These are phyloP conservation scores for Penicillium bovifimosum DNA, from an alignment of 495 filamentous ascomycete genomes.

Conservation along the genomic window DNA sequence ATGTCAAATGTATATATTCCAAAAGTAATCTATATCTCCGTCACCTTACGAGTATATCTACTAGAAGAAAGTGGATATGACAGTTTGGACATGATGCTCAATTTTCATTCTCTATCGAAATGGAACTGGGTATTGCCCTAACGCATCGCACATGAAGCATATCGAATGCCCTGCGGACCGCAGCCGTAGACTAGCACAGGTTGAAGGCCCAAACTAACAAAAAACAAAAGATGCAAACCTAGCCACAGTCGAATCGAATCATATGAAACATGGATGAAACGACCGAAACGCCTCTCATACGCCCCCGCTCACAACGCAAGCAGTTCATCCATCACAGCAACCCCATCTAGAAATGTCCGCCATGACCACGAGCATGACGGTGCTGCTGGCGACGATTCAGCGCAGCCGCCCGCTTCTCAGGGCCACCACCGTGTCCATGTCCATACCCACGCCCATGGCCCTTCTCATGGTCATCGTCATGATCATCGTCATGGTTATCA, in stretches of 20 bases:
- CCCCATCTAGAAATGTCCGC: neutral
- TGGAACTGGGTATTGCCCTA: neutral
- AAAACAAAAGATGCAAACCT: neutral
- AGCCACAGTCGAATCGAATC: no score
- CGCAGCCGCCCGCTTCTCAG: neutral
- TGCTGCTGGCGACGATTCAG: conserved; percentile 11
- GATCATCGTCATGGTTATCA: neutral
- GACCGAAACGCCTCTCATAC: neutral
- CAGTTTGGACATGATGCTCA: neutral
- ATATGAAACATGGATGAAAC: no score
- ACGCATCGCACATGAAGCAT: neutral
- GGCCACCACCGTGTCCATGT: no score
- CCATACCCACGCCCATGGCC: neutral
- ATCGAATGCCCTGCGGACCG: neutral
- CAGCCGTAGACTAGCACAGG: conserved; percentile 2
- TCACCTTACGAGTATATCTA: no score
- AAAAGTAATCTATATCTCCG: no score
- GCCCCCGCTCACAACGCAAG: neutral
- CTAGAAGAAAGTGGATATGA: no score
- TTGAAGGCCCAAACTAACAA: neutral
- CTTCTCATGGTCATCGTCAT: neutral
- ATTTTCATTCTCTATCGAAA: neutral
- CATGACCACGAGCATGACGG: conserved; percentile 2
- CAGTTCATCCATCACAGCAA: neutral
- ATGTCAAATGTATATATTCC: conserved; percentile 1